Evolutionary conservation across 352 stramenopile species (phyloP), one percentile per base, ranked within the genome.

Genomic region (Thalassiosira livingstoniorum): DNA sequence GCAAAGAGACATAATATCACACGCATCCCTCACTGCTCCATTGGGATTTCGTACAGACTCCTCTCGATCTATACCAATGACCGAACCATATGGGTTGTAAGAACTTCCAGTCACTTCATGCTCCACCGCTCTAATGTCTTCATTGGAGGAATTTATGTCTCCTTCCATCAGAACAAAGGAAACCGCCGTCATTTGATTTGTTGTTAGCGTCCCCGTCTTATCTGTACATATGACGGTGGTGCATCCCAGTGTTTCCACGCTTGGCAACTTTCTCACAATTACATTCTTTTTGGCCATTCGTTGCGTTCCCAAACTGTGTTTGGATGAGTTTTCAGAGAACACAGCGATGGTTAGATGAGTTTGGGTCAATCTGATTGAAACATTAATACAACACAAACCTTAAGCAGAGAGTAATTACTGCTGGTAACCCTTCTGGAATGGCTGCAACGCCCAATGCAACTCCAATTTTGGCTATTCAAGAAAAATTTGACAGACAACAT

Each of bases 381-480:
- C n/a, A n/a, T n/a, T n/a, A n/a, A n/a, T n/a, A n/a, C n/a, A n/a
- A n/a, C n/a, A n/a, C n/a, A n/a, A n/a, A n/a, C n/a, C n/a, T 98
- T n/a, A 72, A 72, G 43, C 64, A 72, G 13, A 72, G 32, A 21
- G 64, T 72, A 34, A 72, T 79, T n/a, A 98, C 96, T 5, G 97
- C 96, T 1, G 96, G 97, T 2, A 99, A 89, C 42, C 97, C 97
- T 87, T 99, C 97, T 3, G 97, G 97, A 54, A 99, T 99, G 7
- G 97, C 97, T 2, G 97, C 97, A 0, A 99, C 97, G 27, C 96
- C 97, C 21, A 99, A 91, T 2, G 97, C 96, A 27, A 99, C 96
- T 2, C 96, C 97, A 43, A 98, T 97, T 90, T 99, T 99, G 66
- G 98, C 97, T n/a, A n/a, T n/a, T n/a, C n/a, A n/a, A n/a, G n/a